phyloP scores from a whole-genome alignment of 2,329 filamentous ascomycete species.

The Stagonosporopsis chrysanthemi region DNA sequence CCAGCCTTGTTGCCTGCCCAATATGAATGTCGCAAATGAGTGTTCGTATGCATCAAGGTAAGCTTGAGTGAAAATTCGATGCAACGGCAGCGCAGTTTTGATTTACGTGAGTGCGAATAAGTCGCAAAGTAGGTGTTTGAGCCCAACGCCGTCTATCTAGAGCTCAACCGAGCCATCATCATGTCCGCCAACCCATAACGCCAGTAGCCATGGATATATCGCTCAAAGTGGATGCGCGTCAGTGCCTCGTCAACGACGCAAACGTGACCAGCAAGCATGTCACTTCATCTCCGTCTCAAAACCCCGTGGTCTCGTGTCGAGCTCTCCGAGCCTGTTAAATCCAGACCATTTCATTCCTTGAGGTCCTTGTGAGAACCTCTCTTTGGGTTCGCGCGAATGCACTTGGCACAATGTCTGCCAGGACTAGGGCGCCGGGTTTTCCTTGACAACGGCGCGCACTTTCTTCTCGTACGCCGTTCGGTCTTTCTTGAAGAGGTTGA shows the following conservation, averaged over 20 bases:
- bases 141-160: slow-evolving; percentile 4
- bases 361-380: no score
- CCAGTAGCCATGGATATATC: slow-evolving; percentile 15
- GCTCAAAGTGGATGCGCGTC: not conserved
- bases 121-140: not conserved
- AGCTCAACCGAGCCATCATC: slow-evolving; percentile 4
- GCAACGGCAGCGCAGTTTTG: not conserved
- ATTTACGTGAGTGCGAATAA: not conserved
- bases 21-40: not conserved
- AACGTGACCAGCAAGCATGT: not conserved
- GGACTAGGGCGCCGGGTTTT: slow-evolving; percentile 79
- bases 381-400: not conserved
- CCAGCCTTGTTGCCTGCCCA: not conserved
- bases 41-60: not conserved
- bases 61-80: not conserved
- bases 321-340: not conserved
- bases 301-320: not conserved
- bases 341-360: not conserved
- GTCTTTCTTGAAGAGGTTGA: slow-evolving; percentile 96
- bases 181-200: slow-evolving; percentile 18
- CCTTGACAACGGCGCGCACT: slow-evolving; percentile 83
- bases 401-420: not conserved
- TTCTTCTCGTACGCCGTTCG: slow-evolving; percentile 85
- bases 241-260: not conserved
- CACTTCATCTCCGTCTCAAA: not conserved